Base-by-base conservation (phyloP, 1,284 basidiomycete genomes). In the Pseudomicrostroma phylloplanum region DNA sequence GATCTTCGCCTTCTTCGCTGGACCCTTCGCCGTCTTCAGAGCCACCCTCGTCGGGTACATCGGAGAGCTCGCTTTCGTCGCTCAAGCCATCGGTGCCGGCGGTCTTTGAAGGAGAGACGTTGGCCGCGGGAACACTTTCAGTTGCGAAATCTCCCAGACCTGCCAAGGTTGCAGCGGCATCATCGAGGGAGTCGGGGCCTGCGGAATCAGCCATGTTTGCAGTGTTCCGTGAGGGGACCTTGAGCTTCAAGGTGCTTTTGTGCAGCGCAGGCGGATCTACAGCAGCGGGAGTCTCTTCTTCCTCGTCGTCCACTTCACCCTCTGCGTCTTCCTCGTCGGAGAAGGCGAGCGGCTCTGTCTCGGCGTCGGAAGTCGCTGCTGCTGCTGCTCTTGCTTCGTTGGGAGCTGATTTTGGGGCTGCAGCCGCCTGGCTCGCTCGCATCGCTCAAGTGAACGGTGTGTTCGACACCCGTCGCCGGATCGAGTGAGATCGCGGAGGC, bases 291-390 rank as follows among this genome's bases (percentile, higher is more conserved):
- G 30, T 36, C 30, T 36, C 55, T 13, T 56, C 63, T 55, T 8
- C 57, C 17, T 43, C 57, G 43, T 30, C 57, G 15, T 43, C 36
- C 19, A 25, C 41, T 58, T 42, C 36, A 25, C 58, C 40, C 36
- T 62, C 63, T 40, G 51, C 51, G 51, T 54, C 17, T 26, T 65
- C 57, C 21, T 60, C 65, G 26, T 67, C 66, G 57, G 71, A 70
- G 60, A 70, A 75, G 17, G 73, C 68, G 2, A 77, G 64, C 13
- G 73, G 74, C 53, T 74, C 74, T 6, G 74, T 77, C 36, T 77
- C 74, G 17, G 74, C 73, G 65, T 74, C 72, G 17, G 74, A 77
- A 19, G 62, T 49, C 17, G 63, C 55, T 46, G 30, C 30, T 36
- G 30, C 30, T 36, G 30, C 30, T 36, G 30, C 3, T 36, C 4